A percentile compares a stretch with the other conserved stretches of the same genome.
phyloP scores from a whole-genome alignment of 1,284 basidiomycete species.

The Entoloma clypeatum region DNA sequence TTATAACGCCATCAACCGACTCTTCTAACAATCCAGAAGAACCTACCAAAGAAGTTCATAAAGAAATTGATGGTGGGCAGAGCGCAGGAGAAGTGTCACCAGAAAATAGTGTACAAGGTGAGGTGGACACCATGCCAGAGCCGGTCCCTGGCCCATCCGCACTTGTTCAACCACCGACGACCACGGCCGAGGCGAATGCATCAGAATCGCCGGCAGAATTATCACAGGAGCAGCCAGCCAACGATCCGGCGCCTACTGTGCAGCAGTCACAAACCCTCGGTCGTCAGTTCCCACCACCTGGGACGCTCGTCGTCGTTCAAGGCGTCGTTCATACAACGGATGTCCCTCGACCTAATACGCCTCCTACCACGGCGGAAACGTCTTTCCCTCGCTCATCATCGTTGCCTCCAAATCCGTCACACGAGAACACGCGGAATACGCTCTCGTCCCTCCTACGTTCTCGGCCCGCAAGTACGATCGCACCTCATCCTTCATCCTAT shows the following conservation, averaged over 20 bases:
- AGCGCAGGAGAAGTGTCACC: too few species aligned
- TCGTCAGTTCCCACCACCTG: conserved; percentile 63
- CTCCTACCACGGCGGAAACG: conserved; percentile 13
- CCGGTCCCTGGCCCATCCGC: too few species aligned
- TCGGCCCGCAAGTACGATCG: conserved; percentile 27
- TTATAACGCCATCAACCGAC: too few species aligned
- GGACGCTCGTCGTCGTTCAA: conserved; percentile 75
- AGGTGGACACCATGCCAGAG: too few species aligned
- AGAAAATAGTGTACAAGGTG: too few species aligned
- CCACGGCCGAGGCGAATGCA: too few species aligned
- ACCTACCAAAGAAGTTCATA: too few species aligned
- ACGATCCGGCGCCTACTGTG: conserved; percentile 12
- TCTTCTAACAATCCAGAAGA: too few species aligned
- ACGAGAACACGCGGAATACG: conserved; percentile 30
- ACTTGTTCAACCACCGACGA: too few species aligned
- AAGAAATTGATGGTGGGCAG: too few species aligned
- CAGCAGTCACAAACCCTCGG: conserved; percentile 17
- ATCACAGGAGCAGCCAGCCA: background rate
- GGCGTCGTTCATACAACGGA: conserved; percentile 78
- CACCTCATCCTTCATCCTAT: conserved; percentile 14
- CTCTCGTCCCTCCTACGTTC: conserved; percentile 43
- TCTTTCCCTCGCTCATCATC: conserved; percentile 27
- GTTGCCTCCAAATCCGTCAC: conserved; percentile 21
- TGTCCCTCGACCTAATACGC: conserved; percentile 34
- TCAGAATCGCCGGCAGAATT: background rate